These are phyloP conservation scores for Blumeria hordei DNA, from an alignment of 2,329 filamentous ascomycete species.

Conservation along the genomic window DNA sequence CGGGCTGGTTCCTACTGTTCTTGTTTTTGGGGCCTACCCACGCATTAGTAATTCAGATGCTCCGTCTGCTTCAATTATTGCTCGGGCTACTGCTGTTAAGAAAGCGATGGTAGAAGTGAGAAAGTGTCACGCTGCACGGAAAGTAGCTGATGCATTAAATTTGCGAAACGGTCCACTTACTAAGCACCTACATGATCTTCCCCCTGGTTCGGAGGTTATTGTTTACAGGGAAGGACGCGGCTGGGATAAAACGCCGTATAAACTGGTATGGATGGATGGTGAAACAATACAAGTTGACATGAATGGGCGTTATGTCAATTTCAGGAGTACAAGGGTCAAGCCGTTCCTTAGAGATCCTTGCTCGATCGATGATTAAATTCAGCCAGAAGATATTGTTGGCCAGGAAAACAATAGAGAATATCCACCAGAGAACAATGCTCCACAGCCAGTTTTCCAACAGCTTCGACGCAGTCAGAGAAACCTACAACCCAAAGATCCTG, in stretches of 20 bases:
- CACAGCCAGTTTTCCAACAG: background rate
- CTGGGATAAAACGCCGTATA: background rate
- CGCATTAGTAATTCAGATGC: background rate
- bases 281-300: background rate
- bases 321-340: background rate
- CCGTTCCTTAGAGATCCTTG: background rate
- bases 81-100: background rate
- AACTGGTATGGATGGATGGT: background rate
- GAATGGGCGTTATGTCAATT: background rate
- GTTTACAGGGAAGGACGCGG: background rate
- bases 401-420: background rate
- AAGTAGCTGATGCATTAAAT: background rate
- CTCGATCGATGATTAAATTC: background rate
- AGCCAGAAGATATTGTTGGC: background rate
- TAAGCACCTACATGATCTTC: background rate
- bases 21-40: background rate
- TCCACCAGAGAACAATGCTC: background rate
- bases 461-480: background rate
- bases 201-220: background rate
- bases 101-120: background rate
- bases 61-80: background rate
- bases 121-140: constrained; percentile 1
- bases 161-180: background rate
- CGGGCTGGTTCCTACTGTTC: background rate
- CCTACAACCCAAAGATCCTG: background rate